Base-by-base conservation (phyloP, 2,329 filamentous ascomycete species). In the Daldinia sp. region DNA sequence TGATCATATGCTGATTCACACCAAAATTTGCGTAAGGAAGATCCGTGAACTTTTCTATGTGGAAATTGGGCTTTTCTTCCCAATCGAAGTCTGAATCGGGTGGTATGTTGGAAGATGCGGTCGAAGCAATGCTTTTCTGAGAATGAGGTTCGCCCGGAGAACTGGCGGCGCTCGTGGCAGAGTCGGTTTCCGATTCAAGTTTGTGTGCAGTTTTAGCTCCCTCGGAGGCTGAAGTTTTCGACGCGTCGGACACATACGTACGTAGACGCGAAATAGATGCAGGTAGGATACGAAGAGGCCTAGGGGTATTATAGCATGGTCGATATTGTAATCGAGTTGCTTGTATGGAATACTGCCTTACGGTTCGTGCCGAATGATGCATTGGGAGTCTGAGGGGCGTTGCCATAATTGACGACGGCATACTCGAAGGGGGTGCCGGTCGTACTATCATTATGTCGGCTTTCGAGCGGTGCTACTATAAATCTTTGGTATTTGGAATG, bases 1-100 rank as follows among this genome's bases (percentile, higher is more conserved):
- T 96, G 63, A 93, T 84, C 83, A 98, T 96, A 78, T 98, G 92
- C 77, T 99, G 95, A 71, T 99, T 99, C 71, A 94, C 89, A 13
- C 95, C 95, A 71, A 98, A 98, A 70, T 91, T 89, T 64, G 85
- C 85, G 68, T 90, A 89, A 2, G 92, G 92, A 19, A 95, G 83
- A 73, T 94, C 85, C 27, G 88, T 87, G 79, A 94, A 94, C 64
- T 87, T 85, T 49, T 87, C 87, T 71, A 94, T 91, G 65, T 87
- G 83, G 63, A 88, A 86, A 68, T 92, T 85, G 11, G 88, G 86
- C 68, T 91, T 87, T 58, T 92, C 87, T 72, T 95, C 91, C 92
- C 91, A 94, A 71, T 89, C 87, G 13, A 73, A 69, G 47, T 67
- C 70, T 7, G 73, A 64, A 5, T 68, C 64, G 11, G 67, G 58